Evolutionary conservation across 176 grass and related monocot species (phyloP), one percentile per base, ranked within the genome.

Genomic region (Coix lacrymajobi): DNA sequence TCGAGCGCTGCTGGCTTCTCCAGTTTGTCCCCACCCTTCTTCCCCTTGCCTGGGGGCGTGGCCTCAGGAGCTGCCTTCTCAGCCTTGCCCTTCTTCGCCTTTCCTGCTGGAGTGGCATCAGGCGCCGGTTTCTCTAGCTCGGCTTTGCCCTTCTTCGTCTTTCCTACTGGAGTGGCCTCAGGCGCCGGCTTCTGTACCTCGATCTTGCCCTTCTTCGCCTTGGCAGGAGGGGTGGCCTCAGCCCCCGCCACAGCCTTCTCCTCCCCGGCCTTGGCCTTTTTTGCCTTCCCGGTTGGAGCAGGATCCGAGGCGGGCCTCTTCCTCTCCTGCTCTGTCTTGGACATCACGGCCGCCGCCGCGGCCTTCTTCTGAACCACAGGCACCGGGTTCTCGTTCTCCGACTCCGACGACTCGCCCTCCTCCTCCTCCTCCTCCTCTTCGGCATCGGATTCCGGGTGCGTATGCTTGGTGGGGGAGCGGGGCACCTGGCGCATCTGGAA

Each of bases 291-390:
- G 8, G 38, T 32, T 0, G 40, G 12, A 19, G 51, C 20, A 22
- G 69, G 62, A 43, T 85, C 76, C 7, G 54, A 34, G 3, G 80
- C 73, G 0, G 58, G 26, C 56, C 74, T 83, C 86, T 83, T 87
- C 79, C 69, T 83, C 41, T 81, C 62, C n/a, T 14, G 44, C 43
- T 72, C 44, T 3, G 44, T 7, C 58, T 71, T 79, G 66, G 73
- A 17, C 34, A 66, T 66, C 33, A 13, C 51, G 1, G 51, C 15
- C 6, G 37, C 67, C 71, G 14, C 16, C 39, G 26, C 45, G 30
- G 51, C 1, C 65, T 73, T 65, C 56, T 78, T 83, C 65, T 25
- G 25, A 12, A 17, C 44, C 20, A 17, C 45, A 11, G 87, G 75
- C 28, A 19, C 29, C 5, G 58, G 68, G 20, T 26, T 25, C 8